Base-by-base conservation (phyloP, 495 filamentous ascomycete genomes). In the Aspergillus ostianus region DNA sequence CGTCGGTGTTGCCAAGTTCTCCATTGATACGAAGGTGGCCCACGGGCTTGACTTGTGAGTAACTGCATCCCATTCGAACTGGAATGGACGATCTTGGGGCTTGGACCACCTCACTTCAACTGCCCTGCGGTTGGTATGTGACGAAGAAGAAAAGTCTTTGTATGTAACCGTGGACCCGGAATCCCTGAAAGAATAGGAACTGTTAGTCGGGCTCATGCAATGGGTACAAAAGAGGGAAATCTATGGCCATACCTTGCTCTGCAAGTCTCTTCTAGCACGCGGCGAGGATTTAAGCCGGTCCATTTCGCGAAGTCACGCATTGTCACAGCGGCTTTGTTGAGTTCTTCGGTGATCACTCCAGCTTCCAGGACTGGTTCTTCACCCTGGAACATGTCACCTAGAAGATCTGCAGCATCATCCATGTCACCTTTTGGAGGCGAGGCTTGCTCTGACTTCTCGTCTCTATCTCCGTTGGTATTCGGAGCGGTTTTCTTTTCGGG, bases 251-350 rank as follows among this genome's bases (percentile, higher is more conserved):
- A 88, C 88, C 90, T 88, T 58, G 91, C 84, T 63, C 87, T 89
- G 69, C 92, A 96, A 48, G 90, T 84, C 72, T 97, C 94, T 66
- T 97, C 91, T 17, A 98, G 72, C 46, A 90, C 81, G 56, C 86
- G 80, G 46, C 84, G 81, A 19, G 91, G 90, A 61, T 73, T 87
- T 15, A 93, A 61, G 36, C 90, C 89, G 17, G 77, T 83, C 78
- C 81, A 86, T 68, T 90, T 88, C 17, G 92, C 93, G 82, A 98
- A 97, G 61, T 97, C 86, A 53, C 91, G 77, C 53, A 95, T 81
- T 3, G 67, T 82, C 7, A 91, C 73, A 17, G 66, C 51, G 6
- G 65, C 59, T 26, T 66, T 66, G 51, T 66, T 65, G n/a, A 67
- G 20, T 45, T 63, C 64, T 41, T 70, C 64, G 0, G 61, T 63